These are phyloP conservation scores for Heliophila coronopifolia DNA, from an alignment of 441 rosid genomes.

Conservation along the genomic window DNA sequence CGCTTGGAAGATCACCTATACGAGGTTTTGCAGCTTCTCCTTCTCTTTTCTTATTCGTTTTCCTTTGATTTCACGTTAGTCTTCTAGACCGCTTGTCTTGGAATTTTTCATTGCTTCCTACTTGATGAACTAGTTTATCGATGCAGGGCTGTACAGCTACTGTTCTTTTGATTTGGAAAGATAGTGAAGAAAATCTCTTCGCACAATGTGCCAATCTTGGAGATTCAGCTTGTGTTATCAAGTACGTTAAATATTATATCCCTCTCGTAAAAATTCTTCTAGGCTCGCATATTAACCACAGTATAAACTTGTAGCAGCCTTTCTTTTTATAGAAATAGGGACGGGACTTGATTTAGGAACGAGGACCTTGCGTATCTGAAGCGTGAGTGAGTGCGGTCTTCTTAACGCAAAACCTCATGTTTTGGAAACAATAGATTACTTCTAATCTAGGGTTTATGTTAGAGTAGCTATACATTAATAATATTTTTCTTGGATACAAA, in stretches of 20 bases:
- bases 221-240: constrained; percentile 78
- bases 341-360: constrained; percentile 25
- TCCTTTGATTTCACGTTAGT: constrained; percentile 13
- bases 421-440: constrained; percentile 14
- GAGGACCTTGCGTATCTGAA: constrained; percentile 22
- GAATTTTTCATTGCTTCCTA: constrained; percentile 8
- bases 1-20: constrained; percentile 58
- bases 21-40: constrained; percentile 54
- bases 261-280: constrained; percentile 16
- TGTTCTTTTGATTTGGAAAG: constrained; percentile 78
- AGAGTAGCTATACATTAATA: constrained; percentile 9
- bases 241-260: constrained; percentile 45
- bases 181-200: constrained; percentile 44
- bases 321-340: constrained; percentile 26
- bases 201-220: constrained; percentile 95
- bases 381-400: constrained; percentile 26
- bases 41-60: constrained; percentile 11
- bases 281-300: no score
- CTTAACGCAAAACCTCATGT: constrained; percentile 5
- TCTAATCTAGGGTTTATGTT: neutral
- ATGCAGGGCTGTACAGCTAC: constrained; percentile 96
- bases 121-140: neutral
- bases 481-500: neutral
- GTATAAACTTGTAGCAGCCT: constrained; percentile 21
- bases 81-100: constrained; percentile 1